Evolutionary conservation across 2,329 filamentous ascomycete genomes (phyloP).

Genomic region (Claviceps spartinae): DNA sequence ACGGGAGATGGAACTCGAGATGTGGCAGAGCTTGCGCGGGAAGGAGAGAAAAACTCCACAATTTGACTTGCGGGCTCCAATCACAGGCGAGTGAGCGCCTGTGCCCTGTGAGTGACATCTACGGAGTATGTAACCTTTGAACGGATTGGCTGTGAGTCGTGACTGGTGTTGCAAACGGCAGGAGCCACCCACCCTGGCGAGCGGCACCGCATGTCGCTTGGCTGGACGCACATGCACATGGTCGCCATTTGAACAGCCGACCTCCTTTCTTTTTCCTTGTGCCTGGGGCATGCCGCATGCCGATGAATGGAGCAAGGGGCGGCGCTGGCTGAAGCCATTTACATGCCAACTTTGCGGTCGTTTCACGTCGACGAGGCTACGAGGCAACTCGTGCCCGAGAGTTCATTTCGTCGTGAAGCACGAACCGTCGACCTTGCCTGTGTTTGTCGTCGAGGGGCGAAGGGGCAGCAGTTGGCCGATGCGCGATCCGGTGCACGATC

Average conservation of each 20-base stretch:
- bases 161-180: background rate
- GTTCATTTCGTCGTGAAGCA: background rate
- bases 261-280: background rate
- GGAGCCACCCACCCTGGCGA: background rate
- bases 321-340: background rate
- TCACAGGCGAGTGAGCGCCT: background rate
- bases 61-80: background rate
- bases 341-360: background rate
- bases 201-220: too few relatives aligned
- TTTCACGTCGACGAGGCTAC: background rate
- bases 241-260: background rate
- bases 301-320: background rate
- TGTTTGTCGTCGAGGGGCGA: background rate
- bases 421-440: background rate
- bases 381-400: background rate
- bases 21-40: background rate
- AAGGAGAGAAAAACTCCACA: background rate
- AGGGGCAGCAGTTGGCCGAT: constrained; percentile 1
- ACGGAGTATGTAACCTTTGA: too few relatives aligned
- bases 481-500: background rate
- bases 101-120: too few relatives aligned
- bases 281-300: background rate
- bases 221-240: too few relatives aligned
- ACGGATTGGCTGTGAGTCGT: too few relatives aligned
- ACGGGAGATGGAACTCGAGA: background rate